These are phyloP conservation scores for Didymella exigua DNA, from an alignment of 2,329 filamentous ascomycete species.

Conservation along the genomic window DNA sequence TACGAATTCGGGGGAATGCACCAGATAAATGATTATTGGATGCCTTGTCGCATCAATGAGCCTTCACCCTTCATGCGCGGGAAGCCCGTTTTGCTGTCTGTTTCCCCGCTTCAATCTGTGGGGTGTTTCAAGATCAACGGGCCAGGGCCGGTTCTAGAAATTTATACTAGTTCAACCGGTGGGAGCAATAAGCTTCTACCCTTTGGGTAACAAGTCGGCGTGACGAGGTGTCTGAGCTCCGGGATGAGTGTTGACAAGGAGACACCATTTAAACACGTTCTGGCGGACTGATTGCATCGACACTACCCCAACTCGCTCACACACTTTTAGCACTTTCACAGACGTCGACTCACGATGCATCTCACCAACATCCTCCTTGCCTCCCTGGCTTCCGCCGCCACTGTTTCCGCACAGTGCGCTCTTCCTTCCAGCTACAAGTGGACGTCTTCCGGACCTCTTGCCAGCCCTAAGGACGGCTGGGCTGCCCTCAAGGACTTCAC, in stretches of 20 bases:
- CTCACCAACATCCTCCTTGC: conserved; percentile 1
- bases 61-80: not conserved
- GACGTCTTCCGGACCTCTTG: conserved; percentile 59
- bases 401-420: conserved; percentile 48
- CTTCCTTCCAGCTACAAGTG: conserved; percentile 63
- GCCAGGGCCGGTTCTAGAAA: not conserved
- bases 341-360: not conserved
- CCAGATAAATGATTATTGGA: not conserved
- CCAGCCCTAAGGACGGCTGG: conserved; percentile 61
- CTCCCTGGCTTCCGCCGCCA: conserved; percentile 5
- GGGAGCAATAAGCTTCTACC: not conserved
- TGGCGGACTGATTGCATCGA: not conserved
- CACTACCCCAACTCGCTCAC: not conserved
- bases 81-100: not conserved
- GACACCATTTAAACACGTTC: not conserved
- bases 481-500: conserved; percentile 69
- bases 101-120: conserved; percentile 13
- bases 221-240: conserved; percentile 5
- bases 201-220: not conserved
- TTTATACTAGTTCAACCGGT: conserved; percentile 9
- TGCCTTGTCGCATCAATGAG: not conserved
- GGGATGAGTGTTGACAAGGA: not conserved
- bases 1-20: not conserved
- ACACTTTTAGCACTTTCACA: not conserved
- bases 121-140: conserved; percentile 9